Percentiles rank a stretch among this genome's conserved stretches.
phyloP scores from a whole-genome alignment of 139 green algal species.

The Chlorella sp. region DNA sequence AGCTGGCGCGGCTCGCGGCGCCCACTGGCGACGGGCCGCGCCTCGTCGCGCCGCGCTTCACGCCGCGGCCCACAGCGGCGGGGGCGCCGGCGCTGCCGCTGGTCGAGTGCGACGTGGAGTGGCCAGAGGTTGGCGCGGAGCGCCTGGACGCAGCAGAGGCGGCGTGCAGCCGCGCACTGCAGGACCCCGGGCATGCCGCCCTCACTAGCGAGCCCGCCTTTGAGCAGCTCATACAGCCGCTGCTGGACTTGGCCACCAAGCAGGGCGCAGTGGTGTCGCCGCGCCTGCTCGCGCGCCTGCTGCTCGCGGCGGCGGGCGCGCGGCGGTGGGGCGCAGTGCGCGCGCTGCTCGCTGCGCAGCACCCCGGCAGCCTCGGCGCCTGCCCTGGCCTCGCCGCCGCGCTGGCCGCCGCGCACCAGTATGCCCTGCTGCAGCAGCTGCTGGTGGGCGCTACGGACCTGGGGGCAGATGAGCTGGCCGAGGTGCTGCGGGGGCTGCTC shows the following conservation, averaged over 20 bases:
- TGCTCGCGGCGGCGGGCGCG: conserved; percentile 28
- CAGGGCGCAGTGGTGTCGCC: not conserved
- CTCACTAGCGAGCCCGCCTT: not conserved
- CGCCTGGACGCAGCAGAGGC: not conserved
- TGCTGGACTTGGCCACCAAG: not conserved
- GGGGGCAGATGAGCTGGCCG: conserved; percentile 8
- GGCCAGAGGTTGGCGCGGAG: not conserved
- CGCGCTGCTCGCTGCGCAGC: conserved; percentile 13
- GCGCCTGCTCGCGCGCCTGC: conserved; percentile 13
- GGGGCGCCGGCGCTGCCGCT: not conserved
- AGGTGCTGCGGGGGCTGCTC: conserved; percentile 20
- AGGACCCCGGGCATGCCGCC: not conserved
- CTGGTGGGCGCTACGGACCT: conserved; percentile 2
- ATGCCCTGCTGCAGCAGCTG: conserved; percentile 11
- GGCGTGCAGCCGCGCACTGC: conserved; percentile 17
- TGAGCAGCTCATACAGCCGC: conserved; percentile 1
- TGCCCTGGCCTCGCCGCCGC: conserved; percentile 25
- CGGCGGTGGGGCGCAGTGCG: conserved; percentile 1
- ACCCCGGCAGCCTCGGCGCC: conserved; percentile 15
- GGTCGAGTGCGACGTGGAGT: conserved; percentile 5
- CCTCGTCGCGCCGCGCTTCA: no score
- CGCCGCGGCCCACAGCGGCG: no score
- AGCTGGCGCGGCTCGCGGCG: not conserved
- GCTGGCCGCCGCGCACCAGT: conserved; percentile 8
- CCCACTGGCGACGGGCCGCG: conserved; percentile 15